Percentiles rank a stretch among this genome's conserved stretches.
Conservation (phyloP, 768 basidiomycete genomes). For the Exidia glandulosa region DNA sequence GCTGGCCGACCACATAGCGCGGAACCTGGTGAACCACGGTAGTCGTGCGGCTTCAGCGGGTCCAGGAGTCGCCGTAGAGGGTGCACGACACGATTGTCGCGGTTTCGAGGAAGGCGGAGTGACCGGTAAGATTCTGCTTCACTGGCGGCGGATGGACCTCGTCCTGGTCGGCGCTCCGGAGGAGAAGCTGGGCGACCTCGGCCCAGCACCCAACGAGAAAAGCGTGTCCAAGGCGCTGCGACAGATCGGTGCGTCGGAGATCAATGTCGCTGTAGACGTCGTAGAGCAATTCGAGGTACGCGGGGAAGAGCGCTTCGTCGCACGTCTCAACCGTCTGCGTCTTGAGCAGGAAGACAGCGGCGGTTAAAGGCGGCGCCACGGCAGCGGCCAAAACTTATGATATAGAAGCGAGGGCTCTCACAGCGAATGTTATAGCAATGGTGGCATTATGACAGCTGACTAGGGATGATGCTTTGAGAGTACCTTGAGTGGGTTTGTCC, state of each 20-base stretch:
- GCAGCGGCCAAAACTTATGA: too few species aligned
- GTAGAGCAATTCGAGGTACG: conserved; percentile 81
- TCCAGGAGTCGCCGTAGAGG: conserved; percentile 80
- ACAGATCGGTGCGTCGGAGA: conserved; percentile 85
- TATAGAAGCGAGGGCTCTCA: too few species aligned
- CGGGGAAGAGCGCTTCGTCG: conserved; percentile 66
- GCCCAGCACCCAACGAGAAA: conserved; percentile 89
- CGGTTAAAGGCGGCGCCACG: too few species aligned
- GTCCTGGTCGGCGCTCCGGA: conserved; percentile 46
- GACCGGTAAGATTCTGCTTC: conserved; percentile 59
- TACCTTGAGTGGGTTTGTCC: too few species aligned
- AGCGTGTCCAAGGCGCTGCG: conserved; percentile 82
- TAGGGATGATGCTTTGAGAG: too few species aligned
- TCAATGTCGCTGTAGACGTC: conserved; percentile 89
- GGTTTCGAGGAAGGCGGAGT: conserved; percentile 70
- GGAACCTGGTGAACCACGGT: conserved; percentile 86
- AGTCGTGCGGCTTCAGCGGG: conserved; percentile 63
- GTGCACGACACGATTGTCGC: conserved; percentile 55
- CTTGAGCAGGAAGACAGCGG: conserved; percentile 71
- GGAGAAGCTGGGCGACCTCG: conserved; percentile 69
- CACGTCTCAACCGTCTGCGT: conserved; percentile 78
- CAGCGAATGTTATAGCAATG: too few species aligned
- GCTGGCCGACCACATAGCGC: conserved; percentile 79
- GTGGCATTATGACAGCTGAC: too few species aligned
- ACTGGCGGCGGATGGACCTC: conserved; percentile 21